Conservation (phyloP, 441 rosid genomes). For the Brassica hybrid region DNA sequence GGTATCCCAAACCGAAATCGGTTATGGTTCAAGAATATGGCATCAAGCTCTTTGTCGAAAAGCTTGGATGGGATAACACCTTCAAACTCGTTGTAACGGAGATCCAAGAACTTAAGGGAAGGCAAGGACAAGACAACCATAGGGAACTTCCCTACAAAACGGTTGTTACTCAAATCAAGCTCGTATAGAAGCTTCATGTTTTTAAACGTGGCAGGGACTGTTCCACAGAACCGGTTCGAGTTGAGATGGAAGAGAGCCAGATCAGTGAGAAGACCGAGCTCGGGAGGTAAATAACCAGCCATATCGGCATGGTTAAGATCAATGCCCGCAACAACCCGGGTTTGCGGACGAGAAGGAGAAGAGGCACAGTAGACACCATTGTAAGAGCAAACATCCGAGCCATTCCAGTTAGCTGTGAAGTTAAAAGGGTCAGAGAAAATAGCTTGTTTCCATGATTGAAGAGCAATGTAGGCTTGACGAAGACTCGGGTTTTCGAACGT, state of each 20-base stretch:
- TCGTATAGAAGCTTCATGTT: constrained; percentile 61
- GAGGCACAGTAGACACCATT: constrained; percentile 60
- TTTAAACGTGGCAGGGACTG: constrained; percentile 52
- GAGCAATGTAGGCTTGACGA: constrained; percentile 67
- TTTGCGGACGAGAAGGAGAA: constrained; percentile 42
- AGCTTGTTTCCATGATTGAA: constrained; percentile 69
- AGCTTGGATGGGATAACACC: constrained; percentile 55
- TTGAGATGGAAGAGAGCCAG: constrained; percentile 70
- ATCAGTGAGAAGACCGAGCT: constrained; percentile 64
- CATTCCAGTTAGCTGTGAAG: constrained; percentile 69
- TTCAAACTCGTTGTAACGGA: constrained; percentile 73
- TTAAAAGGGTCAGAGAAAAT: constrained; percentile 74
- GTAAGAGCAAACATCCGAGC: constrained; percentile 66
- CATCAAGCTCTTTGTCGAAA: constrained; percentile 68
- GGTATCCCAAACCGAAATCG: constrained; percentile 62
- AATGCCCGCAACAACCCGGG: constrained; percentile 62
- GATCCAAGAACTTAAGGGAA: constrained; percentile 65
- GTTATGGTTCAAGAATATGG: constrained; percentile 68
- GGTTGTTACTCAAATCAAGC: constrained; percentile 74
- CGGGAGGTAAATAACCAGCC: constrained; percentile 64
- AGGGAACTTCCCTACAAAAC: constrained; percentile 72
- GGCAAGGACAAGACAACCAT: constrained; percentile 54
- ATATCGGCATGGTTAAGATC: constrained; percentile 71
- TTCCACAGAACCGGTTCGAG: constrained; percentile 72
- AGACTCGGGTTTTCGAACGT: constrained; percentile 61